Evolutionary conservation across 1,139 yeast genomes (phyloP), one percentile per base, ranked within the genome.

Genomic region (Candida sp.): DNA sequence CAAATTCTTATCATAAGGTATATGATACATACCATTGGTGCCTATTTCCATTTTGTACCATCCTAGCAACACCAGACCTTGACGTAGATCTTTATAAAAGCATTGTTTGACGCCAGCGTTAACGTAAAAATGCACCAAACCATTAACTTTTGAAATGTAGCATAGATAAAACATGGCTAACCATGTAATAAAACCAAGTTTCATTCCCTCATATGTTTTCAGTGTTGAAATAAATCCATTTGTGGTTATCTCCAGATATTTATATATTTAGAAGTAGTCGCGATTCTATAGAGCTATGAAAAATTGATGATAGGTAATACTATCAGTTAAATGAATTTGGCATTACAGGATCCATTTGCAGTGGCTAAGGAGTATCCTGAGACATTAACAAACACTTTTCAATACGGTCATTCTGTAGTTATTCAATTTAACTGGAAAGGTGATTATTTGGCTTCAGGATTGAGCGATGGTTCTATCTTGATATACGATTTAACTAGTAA

Each of bases 331-430:
- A 86, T 87, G 96, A 91, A 91, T 63, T 73, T 89, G 41, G 77
- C 95, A n/a, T 73, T 91, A 21, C 81, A 88, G 52, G 98, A 91
- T 63, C 98, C 98, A 3, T 89, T 90, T 61, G 83, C 95, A 5
- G 90, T 91, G 33, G 85, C 96, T 11, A 91, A 89, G 57, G 99
- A 91, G 59, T 91, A 81, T 56, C 99, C 99, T 0, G 97, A 91
- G 52, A 77, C 86, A 1, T 75, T 89, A 22, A 77, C 87, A 2
- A 81, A 80, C 48, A 81, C 91, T 0, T 67, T 89, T 40, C 68
- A 60, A 33, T 73, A 77, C 62, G 89, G 95, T 0, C 91, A 85
- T 53, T 79, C 96, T 1, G 87, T 89, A 5, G 80, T 82, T 43
- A 75, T 91, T 39, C 81, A 79, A 55, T 88, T 84, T 68, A 87